Base-by-base conservation (phyloP, 768 basidiomycete species). In the Mycena venus region DNA sequence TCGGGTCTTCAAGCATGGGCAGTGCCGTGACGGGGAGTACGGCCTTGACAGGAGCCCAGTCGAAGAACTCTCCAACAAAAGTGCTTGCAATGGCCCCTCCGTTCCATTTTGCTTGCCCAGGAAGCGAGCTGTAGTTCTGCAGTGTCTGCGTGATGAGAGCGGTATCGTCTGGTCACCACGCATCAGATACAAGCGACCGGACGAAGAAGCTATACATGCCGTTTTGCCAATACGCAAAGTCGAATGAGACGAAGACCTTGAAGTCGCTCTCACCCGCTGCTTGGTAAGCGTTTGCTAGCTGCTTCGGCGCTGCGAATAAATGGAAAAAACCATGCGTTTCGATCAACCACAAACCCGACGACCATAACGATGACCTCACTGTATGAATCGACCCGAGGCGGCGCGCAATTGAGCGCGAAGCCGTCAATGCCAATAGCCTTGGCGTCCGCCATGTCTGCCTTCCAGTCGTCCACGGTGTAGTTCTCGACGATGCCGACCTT, bases 21-120 rank as follows among this genome's bases (percentile, higher is more conserved):
- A 80, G 78, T 25, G 81, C 80, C 12, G 79, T 79, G 11, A 80
- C 77, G 60, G 75, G 8, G 32, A 72, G 55, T 8, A 44, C 59
- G 34, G 74, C 58, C 65, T 72, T 72, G 56, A 72, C 69, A 31
- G 68, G 59, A 34, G 53, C 40, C 74, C 74, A 90, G 21, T 81
- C 82, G 77, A 88, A 90, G 72, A 80, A 82, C 47, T 89, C 87
- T 62, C 84, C 88, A 68, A 82, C 82, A 77, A 88, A 88, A 4
- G 88, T 86, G 14, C 86, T 86, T 4, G 86, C 84, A 70, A 88
- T 83, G 4, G 82, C 80, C 58, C 82, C 82, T 42, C 81, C 81
- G 61, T 83, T 77, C 70, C 83, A 84, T 27, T 71, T 78, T 56
- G 84, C 79, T 69, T 88, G 87, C 63, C 82, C 83, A 0, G 85